These are phyloP conservation scores for Cyclotella distinguenda DNA, from an alignment of 108 stramenopile species.

Conservation along the genomic window DNA sequence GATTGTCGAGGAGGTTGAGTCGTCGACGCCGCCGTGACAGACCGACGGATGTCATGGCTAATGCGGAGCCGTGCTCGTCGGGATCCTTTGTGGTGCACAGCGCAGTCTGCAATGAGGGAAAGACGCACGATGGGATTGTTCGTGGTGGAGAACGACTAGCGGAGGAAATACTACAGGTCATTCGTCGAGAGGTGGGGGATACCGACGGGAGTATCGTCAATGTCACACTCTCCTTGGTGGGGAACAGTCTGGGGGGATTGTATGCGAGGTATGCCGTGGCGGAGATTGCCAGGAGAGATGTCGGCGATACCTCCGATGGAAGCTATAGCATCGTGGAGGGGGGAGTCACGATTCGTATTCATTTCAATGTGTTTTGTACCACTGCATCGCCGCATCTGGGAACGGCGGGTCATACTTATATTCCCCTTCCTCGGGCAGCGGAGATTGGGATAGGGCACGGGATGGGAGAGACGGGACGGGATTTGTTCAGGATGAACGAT, in stretches of 20 bases:
- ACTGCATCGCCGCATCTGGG: slow-evolving; percentile 83
- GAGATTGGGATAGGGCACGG: slow-evolving; percentile 55
- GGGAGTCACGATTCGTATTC: slow-evolving; percentile 23
- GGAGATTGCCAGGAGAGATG: not conserved
- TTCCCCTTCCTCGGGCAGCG: slow-evolving; percentile 57
- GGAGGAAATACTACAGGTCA: slow-evolving; percentile 58
- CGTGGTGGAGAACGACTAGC: slow-evolving; percentile 65
- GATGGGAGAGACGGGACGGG: slow-evolving; percentile 50
- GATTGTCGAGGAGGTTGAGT: not conserved
- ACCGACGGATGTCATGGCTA: not conserved
- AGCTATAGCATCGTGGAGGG: not conserved
- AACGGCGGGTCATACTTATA: slow-evolving; percentile 59
- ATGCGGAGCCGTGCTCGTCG: not conserved
- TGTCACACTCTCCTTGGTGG: slow-evolving; percentile 62
- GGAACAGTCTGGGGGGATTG: slow-evolving; percentile 79
- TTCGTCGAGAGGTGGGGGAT: slow-evolving; percentile 25
- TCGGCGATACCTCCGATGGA: not conserved
- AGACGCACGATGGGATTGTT: slow-evolving; percentile 67
- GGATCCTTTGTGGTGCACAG: slow-evolving; percentile 60
- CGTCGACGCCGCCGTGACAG: not conserved
- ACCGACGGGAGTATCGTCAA: slow-evolving; percentile 2
- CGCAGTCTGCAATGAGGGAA: slow-evolving; percentile 58
- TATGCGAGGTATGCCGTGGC: slow-evolving; percentile 72
- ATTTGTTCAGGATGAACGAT: slow-evolving; percentile 60
- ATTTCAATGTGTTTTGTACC: slow-evolving; percentile 64